Evolutionary conservation across 352 stramenopile genomes (phyloP).

Genomic region (Phytophthora europaea): DNA sequence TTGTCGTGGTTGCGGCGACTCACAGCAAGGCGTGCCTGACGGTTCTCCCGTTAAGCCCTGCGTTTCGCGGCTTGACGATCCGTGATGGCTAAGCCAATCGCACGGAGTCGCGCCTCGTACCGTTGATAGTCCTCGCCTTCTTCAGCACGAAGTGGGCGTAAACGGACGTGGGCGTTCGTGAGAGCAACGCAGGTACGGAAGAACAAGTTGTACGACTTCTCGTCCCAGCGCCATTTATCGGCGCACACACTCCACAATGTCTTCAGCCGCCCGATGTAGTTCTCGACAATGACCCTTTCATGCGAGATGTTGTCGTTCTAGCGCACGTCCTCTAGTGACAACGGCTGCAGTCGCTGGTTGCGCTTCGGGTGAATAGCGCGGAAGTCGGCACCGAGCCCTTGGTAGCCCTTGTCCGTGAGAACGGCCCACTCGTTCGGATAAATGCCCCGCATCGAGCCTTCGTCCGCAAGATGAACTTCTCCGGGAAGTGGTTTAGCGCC

Average conservation of each 20-base stretch:
- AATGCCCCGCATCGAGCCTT: neutral
- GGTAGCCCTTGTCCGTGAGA: slow-evolving; percentile 1
- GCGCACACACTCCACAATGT: slow-evolving; percentile 15
- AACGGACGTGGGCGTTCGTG: slow-evolving; percentile 1
- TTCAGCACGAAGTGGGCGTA: neutral
- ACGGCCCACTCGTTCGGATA: slow-evolving; percentile 6
- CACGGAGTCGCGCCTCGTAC: neutral
- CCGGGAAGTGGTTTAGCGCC: neutral
- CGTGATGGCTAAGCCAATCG: neutral
- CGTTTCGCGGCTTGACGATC: neutral
- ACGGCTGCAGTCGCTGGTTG: neutral
- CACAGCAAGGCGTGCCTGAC: neutral
- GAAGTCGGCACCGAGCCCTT: neutral
- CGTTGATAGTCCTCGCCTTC: slow-evolving; percentile 1
- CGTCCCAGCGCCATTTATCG: slow-evolving; percentile 22
- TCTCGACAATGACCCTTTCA: slow-evolving; percentile 30
- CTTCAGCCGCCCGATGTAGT: slow-evolving; percentile 29
- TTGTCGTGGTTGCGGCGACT: neutral
- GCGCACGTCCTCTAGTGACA: neutral
- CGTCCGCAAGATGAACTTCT: neutral
- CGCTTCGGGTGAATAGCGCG: slow-evolving; percentile 8
- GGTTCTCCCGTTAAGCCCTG: neutral
- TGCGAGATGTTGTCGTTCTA: slow-evolving; percentile 26
- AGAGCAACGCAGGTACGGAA: slow-evolving; percentile 7
- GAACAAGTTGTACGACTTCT: slow-evolving; percentile 16